Conservation (phyloP, 2,329 filamentous ascomycete genomes). For the Grosmannia serpens region DNA sequence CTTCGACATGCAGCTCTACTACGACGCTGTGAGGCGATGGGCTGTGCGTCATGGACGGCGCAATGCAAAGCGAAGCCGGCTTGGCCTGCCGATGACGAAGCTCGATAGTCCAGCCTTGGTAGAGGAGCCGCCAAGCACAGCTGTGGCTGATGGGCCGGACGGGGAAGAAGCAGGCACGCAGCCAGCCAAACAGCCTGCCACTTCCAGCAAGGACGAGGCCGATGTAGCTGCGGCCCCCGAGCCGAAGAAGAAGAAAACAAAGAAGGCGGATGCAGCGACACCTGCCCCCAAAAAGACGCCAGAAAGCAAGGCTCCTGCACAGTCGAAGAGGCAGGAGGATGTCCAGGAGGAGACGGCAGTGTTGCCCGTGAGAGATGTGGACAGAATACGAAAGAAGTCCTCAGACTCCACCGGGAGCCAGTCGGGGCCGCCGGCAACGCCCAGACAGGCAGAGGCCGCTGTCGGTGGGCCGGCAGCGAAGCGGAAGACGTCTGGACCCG, state of each 20-base stretch:
- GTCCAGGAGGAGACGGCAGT: neutral
- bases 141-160: slow-evolving; percentile 13
- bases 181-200: neutral
- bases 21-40: slow-evolving; percentile 19
- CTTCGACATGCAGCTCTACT: slow-evolving; percentile 28
- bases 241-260: neutral
- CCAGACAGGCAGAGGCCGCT: too few relatives aligned
- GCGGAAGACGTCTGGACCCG: neutral
- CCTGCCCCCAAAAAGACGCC: neutral
- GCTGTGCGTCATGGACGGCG: slow-evolving; percentile 28
- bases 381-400: neutral
- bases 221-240: neutral
- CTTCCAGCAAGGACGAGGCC: neutral
- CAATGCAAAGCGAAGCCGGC: slow-evolving; percentile 29
- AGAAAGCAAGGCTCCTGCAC: neutral
- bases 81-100: slow-evolving; percentile 22
- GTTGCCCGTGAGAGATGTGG: neutral
- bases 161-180: slow-evolving; percentile 15
- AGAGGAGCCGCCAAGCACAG: neutral
- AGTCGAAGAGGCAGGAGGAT: neutral
- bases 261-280: neutral
- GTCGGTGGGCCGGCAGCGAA: neutral
- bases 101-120: slow-evolving; percentile 11
- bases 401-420: neutral
- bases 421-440: neutral